Base-by-base conservation (phyloP, 306 rosid species). In the Albizia julibrissin region DNA sequence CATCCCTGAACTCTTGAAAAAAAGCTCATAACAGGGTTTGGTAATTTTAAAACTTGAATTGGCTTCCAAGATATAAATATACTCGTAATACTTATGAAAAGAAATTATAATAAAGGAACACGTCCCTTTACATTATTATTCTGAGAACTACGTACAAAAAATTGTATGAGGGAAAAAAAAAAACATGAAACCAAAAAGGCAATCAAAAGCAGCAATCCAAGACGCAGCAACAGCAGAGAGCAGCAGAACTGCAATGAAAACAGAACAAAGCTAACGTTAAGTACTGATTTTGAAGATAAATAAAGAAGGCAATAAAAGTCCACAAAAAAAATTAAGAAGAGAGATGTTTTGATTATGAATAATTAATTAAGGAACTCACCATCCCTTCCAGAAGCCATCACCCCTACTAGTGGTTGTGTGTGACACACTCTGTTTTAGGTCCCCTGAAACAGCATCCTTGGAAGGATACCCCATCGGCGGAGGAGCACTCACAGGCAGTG, bases 161-260 rank as follows among this genome's bases (percentile, higher is more conserved):
- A 42, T 42, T 42, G 13, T 40, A 7, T 8, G 44, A 40, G 43
- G 31, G n/a, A n/a, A 4, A 6, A 37, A 42, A 9, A 42, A 42
- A 42, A 42, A 42, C 2, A 42, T 2, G 46, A 42, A 42, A 42
- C 46, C 12, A 42, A 42, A 42, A 42, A 1, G 10, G 13, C 46
- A 42, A 42, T 10, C 46, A 42, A 42, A 42, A 42, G 13, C 46
- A 42, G 2, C 46, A 42, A 42, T 42, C 93, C 77, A 89, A 19
- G 26, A 81, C 91, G 69, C 93, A 89, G 44, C 93, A 87, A 79
- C 93, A 89, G 64, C 93, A 89, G 42, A 90, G 4, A 70, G 84
- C 91, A 80, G 93, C 93, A 86, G 86, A 86, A 84, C 93, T 87
- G 88, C 79, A 49, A 49, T 49, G n/a, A 49, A 49, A 18, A 49